A percentile compares a stretch with the other conserved stretches of the same genome.
phyloP scores from a whole-genome alignment of 2,329 filamentous ascomycete species.

The Tolypocladium tropicale region DNA sequence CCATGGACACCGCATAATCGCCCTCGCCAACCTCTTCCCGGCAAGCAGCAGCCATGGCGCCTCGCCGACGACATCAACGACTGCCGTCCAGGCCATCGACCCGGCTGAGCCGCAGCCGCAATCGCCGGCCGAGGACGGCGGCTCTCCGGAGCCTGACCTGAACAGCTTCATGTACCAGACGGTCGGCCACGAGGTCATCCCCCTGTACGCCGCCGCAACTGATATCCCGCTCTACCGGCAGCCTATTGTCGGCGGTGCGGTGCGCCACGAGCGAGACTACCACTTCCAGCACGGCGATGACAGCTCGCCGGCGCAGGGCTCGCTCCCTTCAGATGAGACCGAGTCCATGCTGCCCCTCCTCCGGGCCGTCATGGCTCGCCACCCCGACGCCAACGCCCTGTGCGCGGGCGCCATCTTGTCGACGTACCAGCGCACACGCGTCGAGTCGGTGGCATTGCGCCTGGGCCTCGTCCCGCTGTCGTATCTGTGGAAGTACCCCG shows the following conservation, averaged over 20 bases:
- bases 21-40: slow-evolving; percentile 80
- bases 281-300: slow-evolving; percentile 15
- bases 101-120: slow-evolving; percentile 5
- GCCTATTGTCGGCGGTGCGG: slow-evolving; percentile 60
- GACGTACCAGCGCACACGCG: slow-evolving; percentile 91
- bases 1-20: slow-evolving; percentile 77
- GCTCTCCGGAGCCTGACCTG: slow-evolving; percentile 41
- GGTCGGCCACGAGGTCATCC: slow-evolving; percentile 78
- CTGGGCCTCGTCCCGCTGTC: slow-evolving; percentile 75
- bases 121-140: background rate
- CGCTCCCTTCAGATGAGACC: slow-evolving; percentile 59
- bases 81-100: slow-evolving; percentile 7
- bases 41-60: background rate
- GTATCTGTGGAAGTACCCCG: slow-evolving; percentile 86
- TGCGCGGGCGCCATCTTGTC: slow-evolving; percentile 88
- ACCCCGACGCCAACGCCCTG: slow-evolving; percentile 77
- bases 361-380: slow-evolving; percentile 49
- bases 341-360: slow-evolving; percentile 77
- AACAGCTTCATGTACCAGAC: slow-evolving; percentile 99
- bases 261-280: slow-evolving; percentile 66
- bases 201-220: slow-evolving; percentile 71
- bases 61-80: background rate
- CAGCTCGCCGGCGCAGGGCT: slow-evolving; percentile 10
- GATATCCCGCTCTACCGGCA: slow-evolving; percentile 75
- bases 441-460: slow-evolving; percentile 81